These are phyloP conservation scores for Pyrus betulifolia DNA, from an alignment of 306 rosid species.

Conservation along the genomic window DNA sequence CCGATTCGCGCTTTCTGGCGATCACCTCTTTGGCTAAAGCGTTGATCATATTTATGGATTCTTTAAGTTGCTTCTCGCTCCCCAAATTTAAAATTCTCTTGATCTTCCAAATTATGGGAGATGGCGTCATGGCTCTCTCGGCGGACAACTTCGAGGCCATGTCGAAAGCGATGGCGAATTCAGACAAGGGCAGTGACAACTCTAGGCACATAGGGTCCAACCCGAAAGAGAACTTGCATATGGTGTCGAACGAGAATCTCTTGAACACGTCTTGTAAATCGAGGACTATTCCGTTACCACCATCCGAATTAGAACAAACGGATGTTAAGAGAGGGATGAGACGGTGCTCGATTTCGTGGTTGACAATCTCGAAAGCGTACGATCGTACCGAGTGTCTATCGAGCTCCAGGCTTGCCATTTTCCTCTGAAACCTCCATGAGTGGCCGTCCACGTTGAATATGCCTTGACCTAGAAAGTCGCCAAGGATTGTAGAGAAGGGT, in stretches of 20 bases:
- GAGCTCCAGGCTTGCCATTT: constrained; percentile 57
- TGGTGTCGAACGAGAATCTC: constrained; percentile 59
- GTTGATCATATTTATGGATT: constrained; percentile 38
- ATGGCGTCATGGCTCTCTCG: constrained; percentile 61
- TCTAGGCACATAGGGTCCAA: constrained; percentile 66
- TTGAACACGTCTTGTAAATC: constrained; percentile 70
- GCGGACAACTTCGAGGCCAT: constrained; percentile 68
- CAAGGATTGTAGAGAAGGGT: constrained; percentile 52
- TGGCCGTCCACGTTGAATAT: constrained; percentile 88
- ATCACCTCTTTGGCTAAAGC: constrained; percentile 61
- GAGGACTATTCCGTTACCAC: constrained; percentile 2
- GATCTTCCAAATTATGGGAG: constrained; percentile 63
- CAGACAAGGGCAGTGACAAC: constrained; percentile 47
- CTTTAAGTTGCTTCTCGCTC: constrained; percentile 38
- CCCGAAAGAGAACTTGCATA: constrained; percentile 71
- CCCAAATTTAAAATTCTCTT: constrained; percentile 62
- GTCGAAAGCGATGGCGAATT: constrained; percentile 62
- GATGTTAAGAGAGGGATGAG: constrained; percentile 49
- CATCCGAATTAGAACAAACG: neutral
- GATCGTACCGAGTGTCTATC: constrained; percentile 37
- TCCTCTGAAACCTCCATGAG: constrained; percentile 56
- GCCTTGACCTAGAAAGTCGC: constrained; percentile 68
- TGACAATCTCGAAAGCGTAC: constrained; percentile 57
- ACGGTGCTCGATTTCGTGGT: constrained; percentile 38
- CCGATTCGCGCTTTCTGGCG: constrained; percentile 35